phyloP scores from a whole-genome alignment of 2,329 filamentous ascomycete species.

The Xylariaceae sp. region DNA sequence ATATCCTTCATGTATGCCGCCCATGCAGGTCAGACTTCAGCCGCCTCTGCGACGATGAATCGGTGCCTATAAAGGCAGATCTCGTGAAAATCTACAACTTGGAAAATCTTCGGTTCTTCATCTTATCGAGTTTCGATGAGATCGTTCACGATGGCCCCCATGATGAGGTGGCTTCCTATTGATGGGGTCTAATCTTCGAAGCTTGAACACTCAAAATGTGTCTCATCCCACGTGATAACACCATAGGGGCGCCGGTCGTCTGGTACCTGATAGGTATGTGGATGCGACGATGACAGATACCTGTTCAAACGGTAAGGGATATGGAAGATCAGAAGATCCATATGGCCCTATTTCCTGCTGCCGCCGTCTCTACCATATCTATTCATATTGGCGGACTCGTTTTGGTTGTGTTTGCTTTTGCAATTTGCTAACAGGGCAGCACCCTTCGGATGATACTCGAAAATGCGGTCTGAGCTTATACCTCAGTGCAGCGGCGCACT shows the following conservation, averaged over 20 bases:
- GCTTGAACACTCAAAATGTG: not conserved
- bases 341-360: not conserved
- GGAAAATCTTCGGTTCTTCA: not conserved
- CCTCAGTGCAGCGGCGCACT: no score
- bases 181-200: not conserved
- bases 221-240: no score
- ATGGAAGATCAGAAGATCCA: not conserved
- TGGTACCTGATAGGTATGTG: no score
- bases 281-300: no score
- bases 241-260: no score
- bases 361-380: not conserved
- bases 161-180: not conserved
- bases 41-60: not conserved
- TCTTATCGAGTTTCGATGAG: not conserved
- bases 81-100: not conserved
- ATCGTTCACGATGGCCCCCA: not conserved
- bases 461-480: no score
- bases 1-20: not conserved
- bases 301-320: no score
- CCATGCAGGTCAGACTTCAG: not conserved
- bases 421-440: not conserved
- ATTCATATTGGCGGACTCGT: not conserved
- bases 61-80: not conserved
- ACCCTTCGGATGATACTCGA: not conserved
- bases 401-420: not conserved